These are phyloP conservation scores for Podospora australis DNA, from an alignment of 495 filamentous ascomycete species.

Conservation along the genomic window DNA sequence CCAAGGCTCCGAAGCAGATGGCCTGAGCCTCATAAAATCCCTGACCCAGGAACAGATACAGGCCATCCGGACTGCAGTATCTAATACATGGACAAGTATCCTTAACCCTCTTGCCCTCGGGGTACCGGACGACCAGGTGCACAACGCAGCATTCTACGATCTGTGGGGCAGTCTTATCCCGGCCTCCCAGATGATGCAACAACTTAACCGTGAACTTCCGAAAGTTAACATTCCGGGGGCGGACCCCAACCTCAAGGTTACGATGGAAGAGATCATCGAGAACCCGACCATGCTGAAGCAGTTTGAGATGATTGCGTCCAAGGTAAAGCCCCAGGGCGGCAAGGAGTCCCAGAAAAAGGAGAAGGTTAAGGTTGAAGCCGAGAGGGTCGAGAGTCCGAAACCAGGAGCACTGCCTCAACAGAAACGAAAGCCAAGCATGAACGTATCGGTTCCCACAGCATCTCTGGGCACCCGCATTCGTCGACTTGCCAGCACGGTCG, in stretches of 20 bases:
- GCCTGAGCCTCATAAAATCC: conserved; percentile 4
- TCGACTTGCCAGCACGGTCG: conserved; percentile 27
- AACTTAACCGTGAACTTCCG: conserved; percentile 35
- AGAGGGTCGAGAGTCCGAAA: conserved; percentile 17
- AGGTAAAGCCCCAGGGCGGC: conserved; percentile 23
- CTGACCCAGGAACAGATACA: conserved; percentile 24
- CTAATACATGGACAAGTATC: conserved; percentile 33
- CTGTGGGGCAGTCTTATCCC: conserved; percentile 43
- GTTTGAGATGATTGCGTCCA: conserved; percentile 40
- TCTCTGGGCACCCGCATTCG: conserved; percentile 25
- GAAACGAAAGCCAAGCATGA: conserved; percentile 24
- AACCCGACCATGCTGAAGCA: conserved; percentile 43
- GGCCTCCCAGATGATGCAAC: conserved; percentile 37
- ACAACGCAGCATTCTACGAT: conserved; percentile 43
- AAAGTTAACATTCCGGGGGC: conserved; percentile 14
- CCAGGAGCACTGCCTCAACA: conserved; percentile 2
- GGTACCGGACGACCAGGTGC: conserved; percentile 34
- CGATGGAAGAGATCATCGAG: conserved; percentile 42
- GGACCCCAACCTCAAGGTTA: conserved; percentile 24
- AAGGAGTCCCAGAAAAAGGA: conserved; percentile 7
- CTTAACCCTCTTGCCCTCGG: conserved; percentile 35
- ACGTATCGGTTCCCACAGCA: conserved; percentile 7
- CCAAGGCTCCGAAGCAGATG: conserved; percentile 12
- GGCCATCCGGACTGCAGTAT: conserved; percentile 31
- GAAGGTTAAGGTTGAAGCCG: conserved; percentile 17